Evolutionary conservation across 495 filamentous ascomycete species (phyloP), one percentile per base, ranked within the genome.

Genomic region (Jackrogersella multiformis): DNA sequence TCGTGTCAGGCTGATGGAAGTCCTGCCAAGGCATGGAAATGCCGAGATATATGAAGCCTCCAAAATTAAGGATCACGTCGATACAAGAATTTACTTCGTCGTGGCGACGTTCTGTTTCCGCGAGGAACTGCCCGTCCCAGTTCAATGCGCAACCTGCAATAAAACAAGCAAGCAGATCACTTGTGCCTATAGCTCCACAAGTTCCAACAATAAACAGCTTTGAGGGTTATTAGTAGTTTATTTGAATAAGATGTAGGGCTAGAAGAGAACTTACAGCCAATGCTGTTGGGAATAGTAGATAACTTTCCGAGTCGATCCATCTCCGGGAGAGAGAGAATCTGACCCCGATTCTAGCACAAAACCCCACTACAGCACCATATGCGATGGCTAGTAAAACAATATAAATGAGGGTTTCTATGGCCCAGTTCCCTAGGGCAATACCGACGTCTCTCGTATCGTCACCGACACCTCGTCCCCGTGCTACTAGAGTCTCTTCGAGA

Each of bases 151-250:
- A 95, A 18, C 93, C 93, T 16, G 93, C 92, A 57, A 96, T 86
- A 69, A 97, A 97, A 75, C 92, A 96, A 13, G 93, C 92, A 7
- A 97, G 83, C n/a, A 96, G 87, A 69, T 96, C 93, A 72, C 96
- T 92, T 20, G 89, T 93, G 8, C 92, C 93, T 53, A 96, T 85
- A 77, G 94, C 84, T 13, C 92, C 92, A 62, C 89, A 90, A 7
- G 91, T 93, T 13, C 91, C 91, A 5, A 92, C 81, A 46, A 94
- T 88, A 74, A 94, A 95, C 12, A 85, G 65, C 74, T 76, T 24
- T 21, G 13, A 18, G 24, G 20, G 9, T 20, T 32, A 30, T 62
- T 28, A 68, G 63, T 32, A 32, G n/a, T n/a, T 16, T 1, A 13
- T 12, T n/a, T n/a, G 10, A 5, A 35, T 15, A 21, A 23, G 16